These are phyloP conservation scores for Neurospora pannonica DNA, from an alignment of 495 filamentous ascomycete genomes.

Conservation along the genomic window DNA sequence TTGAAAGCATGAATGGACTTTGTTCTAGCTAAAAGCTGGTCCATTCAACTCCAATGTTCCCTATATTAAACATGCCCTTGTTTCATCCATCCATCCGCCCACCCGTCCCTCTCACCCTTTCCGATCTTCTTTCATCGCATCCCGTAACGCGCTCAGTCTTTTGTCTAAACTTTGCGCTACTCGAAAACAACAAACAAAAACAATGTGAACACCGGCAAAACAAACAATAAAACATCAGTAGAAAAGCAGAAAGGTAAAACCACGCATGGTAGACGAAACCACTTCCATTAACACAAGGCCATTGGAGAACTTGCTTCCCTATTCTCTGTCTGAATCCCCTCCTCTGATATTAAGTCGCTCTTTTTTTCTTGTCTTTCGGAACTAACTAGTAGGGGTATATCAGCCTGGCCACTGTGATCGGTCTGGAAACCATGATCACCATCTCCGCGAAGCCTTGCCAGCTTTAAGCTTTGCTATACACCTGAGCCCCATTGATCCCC, in stretches of 20 bases:
- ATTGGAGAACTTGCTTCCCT: not conserved
- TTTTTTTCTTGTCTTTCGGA: not conserved
- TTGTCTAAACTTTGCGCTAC: not conserved
- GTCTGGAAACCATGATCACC: not conserved
- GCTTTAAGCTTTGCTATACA: not conserved
- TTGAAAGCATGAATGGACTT: not conserved
- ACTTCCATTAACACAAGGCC: not conserved
- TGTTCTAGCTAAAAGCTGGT: not conserved
- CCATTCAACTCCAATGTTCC: not conserved
- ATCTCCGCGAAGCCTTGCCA: not conserved
- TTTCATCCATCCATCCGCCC: not conserved
- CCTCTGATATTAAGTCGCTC: not conserved
- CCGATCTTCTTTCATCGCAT: not conserved
- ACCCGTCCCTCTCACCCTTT: too few species aligned
- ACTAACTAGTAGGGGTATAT: not conserved
- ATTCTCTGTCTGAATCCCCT: not conserved
- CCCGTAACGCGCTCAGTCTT: not conserved
- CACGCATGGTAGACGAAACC: not conserved
- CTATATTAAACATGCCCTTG: not conserved
- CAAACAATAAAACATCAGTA: too few species aligned
- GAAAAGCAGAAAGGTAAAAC: not conserved
- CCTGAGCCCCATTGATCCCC: not conserved
- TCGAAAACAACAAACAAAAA: not conserved
- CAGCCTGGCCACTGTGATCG: not conserved
- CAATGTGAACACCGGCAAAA: not conserved